Base-by-base conservation (phyloP, 768 basidiomycete species). In the Boletellus ananiceps region DNA sequence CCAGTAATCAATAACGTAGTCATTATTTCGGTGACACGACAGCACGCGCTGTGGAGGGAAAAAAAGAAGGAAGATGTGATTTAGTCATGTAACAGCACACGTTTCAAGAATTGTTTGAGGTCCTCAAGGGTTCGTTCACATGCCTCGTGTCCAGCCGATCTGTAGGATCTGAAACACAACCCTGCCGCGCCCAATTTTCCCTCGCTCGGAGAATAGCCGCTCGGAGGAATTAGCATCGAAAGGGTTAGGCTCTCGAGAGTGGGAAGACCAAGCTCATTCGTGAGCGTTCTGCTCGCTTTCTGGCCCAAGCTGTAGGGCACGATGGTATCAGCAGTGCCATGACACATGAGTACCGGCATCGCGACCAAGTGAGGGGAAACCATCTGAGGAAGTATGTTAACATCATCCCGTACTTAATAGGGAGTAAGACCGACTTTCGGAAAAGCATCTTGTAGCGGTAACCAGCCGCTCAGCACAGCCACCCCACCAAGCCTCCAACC, bases 271-370 rank as follows among this genome's bases (percentile, higher is more conserved):
- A 89, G 61, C 14, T 75, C 57, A 13, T 72, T 63, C 32, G 74
- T 77, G 38, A 94, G 69, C 50, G 78, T 77, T 7, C 82, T 75
- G 33, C 76, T 69, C 8, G 88, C 86, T 42, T 66, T 65, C 46
- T 74, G 63, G 19, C 81, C 80, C 43, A 82, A 73, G 23, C 74
- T 54, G 57, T 74, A 74, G 49, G 74, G 75, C 46, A 96, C 84
- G 19, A 95, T 74, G 7, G 80, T 83, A 69, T 97, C 93, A 14
- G 65, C 74, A 6, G 74, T 77, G 19, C 93, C 93, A 55, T 93
- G 88, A 12, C 87, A 93, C 82, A 88, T 88, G 69, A 95, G 94
- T 25, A 94, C 74, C 1, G 92, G 88, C 18, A 81, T 74, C 4
- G 77, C 74, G 39, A 75, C 69, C 15, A 84, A 81, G 57, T 83